Evolutionary conservation across 345 rosid species (phyloP).

Genomic region (Kernera saxatilis): DNA sequence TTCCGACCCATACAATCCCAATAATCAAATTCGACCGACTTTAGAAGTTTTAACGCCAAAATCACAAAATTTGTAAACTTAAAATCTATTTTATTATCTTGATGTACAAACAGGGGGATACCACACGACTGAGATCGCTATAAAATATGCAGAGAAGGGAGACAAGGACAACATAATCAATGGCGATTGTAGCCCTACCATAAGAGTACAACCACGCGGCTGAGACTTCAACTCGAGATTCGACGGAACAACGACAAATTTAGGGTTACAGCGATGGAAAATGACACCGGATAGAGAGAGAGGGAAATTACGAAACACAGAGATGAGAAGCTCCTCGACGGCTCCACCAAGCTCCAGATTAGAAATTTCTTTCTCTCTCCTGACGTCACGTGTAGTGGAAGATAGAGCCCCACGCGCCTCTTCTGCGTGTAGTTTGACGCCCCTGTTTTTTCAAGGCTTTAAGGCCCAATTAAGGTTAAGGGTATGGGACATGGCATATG

Average conservation of each 20-base stretch:
- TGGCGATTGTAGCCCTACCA: neutral
- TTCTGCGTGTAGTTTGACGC: neutral
- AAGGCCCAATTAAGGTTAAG: neutral
- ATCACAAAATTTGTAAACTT: neutral
- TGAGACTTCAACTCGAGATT: neutral
- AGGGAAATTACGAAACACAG: neutral
- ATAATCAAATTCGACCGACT: neutral
- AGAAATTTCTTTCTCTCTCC: neutral
- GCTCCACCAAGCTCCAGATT: neutral
- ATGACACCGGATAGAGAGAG: neutral
- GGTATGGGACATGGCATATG: neutral
- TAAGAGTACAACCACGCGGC: neutral
- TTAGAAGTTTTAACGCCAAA: neutral
- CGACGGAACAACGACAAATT: neutral
- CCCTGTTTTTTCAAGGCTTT: neutral
- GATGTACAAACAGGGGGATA: neutral
- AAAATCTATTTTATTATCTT: neutral
- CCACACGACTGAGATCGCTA: neutral
- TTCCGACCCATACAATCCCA: too few relatives aligned
- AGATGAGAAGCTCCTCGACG: neutral
- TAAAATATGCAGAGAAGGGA: neutral
- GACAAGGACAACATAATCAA: neutral
- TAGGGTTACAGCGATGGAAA: neutral
- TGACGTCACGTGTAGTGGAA: constrained; percentile 4
- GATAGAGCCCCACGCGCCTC: neutral